Evolutionary conservation across 768 basidiomycete species (phyloP), one percentile per base, ranked within the genome.

Genomic region (Tephrocybe sp.): DNA sequence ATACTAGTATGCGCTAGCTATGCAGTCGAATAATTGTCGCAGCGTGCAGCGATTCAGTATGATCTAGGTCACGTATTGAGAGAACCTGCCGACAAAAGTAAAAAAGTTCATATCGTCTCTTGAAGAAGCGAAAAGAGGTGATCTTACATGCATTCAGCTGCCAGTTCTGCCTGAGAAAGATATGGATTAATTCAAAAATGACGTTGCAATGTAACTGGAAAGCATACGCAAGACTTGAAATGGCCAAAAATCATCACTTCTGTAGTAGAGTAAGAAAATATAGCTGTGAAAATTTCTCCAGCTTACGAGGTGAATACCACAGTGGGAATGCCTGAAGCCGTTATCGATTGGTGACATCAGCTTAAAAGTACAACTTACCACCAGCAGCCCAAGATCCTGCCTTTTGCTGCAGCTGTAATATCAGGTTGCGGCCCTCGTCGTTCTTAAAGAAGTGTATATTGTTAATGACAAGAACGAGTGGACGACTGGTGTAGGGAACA

Each of bases 351-450:
- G 35, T 34, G 14, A 30, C 17, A 58, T 23, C 5, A n/a, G 49
- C 44, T 49, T 31, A 14, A 4, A 33, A 1, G 41, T 45, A 26
- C 26, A 36, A 63, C 78, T 56, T 55, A 86, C 89, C 82, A 65
- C 85, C 83, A 10, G 87, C 85, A 5, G 87, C 84, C 91, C 94
- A 95, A 5, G 84, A 69, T 64, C 94, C 92, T 5, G 89, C 92
- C 48, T 84, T 78, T 62, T 90, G 89, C 63, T 94, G 93, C 14
- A 94, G 75, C 60, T 92, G 90, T 49, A 93, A 69, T n/a, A 97
- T 72, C 71, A 94, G 80, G 35, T 86, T 80, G 55, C 77, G 74
- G 0, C 92, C 91, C 22, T 82, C 83, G 9, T 87, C 82, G 57
- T 92, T 88, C 50, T 83, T 78, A 66, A 88, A 84, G 62, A 77